Percentiles rank a stretch among this genome's conserved stretches.
phyloP scores from a whole-genome alignment of 2,329 filamentous ascomycete genomes.

The Verticillium albo-atrum region DNA sequence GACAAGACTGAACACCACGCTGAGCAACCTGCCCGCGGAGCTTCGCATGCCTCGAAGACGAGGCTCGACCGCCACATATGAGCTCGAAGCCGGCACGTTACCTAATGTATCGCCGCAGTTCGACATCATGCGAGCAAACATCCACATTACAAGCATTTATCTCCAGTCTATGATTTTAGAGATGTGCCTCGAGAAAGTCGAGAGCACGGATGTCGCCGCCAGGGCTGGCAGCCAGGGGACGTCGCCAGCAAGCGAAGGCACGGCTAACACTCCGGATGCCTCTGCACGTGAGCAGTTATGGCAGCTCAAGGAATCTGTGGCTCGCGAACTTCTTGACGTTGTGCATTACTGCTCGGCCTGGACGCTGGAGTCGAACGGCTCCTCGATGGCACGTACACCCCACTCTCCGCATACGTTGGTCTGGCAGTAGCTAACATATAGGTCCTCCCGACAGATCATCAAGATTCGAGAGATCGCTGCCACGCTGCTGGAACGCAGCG shows the following conservation, averaged over 20 bases:
- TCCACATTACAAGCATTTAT: slow-evolving; percentile 18
- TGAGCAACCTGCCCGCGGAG: background rate
- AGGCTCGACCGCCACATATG: background rate
- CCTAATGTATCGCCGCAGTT: slow-evolving; percentile 6
- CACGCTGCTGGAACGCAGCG: slow-evolving; percentile 13
- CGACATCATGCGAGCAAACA: slow-evolving; percentile 18
- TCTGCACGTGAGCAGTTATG: slow-evolving; percentile 1
- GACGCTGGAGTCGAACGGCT: slow-evolving; percentile 16
- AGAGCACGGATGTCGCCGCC: background rate
- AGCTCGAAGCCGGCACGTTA: background rate
- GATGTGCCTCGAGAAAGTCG: slow-evolving; percentile 6
- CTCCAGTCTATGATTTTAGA: slow-evolving; percentile 18
- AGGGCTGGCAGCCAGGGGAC: background rate
- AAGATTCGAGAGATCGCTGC: slow-evolving; percentile 20
- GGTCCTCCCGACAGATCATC: slow-evolving; percentile 1
- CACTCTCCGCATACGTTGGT: background rate
- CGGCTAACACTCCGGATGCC: background rate
- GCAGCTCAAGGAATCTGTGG: slow-evolving; percentile 7
- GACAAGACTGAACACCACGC: background rate
- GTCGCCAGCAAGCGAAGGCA: background rate
- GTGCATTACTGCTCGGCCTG: slow-evolving; percentile 9
- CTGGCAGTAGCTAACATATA: background rate
- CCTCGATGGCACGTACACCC: slow-evolving; percentile 10
- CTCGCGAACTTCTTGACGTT: slow-evolving; percentile 9
- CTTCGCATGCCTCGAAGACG: background rate